Evolutionary conservation across 257 asterid species (phyloP).

Genomic region (Misopates orontium): DNA sequence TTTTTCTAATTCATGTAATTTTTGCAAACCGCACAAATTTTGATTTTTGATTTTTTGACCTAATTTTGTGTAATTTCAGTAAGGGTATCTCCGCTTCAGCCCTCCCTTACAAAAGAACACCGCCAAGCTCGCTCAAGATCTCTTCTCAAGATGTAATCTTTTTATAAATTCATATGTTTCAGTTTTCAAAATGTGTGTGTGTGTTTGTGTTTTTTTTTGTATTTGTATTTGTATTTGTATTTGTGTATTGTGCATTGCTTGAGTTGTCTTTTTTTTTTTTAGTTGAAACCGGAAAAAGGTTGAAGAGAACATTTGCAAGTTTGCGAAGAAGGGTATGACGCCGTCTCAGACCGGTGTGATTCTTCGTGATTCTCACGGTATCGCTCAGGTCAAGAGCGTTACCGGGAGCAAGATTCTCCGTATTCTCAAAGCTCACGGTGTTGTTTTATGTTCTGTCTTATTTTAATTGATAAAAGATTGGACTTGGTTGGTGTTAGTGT

Average conservation of each 20-base stretch:
- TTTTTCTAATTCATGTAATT: neutral
- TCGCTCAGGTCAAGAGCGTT: slow-evolving; percentile 84
- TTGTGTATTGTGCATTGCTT: neutral
- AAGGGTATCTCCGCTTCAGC: slow-evolving; percentile 93
- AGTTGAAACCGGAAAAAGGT: slow-evolving; percentile 46
- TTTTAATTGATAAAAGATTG: too few species aligned
- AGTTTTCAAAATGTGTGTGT: neutral
- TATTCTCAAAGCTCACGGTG: slow-evolving; percentile 89
- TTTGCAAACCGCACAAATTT: neutral
- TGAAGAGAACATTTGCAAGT: slow-evolving; percentile 74
- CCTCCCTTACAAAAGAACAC: slow-evolving; percentile 79
- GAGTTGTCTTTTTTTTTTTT: neutral
- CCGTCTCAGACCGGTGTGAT: slow-evolving; percentile 87
- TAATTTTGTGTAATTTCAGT: slow-evolving; percentile 35
- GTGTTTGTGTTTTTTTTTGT: neutral
- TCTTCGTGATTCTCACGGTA: slow-evolving; percentile 86
- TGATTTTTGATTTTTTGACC: too few species aligned
- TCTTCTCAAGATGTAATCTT: slow-evolving; percentile 56
- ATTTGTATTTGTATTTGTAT: too few species aligned
- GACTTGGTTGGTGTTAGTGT: neutral
- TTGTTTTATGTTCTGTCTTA: neutral
- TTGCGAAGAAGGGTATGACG: slow-evolving; percentile 74
- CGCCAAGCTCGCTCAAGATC: slow-evolving; percentile 84
- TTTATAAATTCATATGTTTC: neutral
- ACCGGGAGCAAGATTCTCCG: slow-evolving; percentile 91